Conservation (phyloP, 192 early-diverging fungal genomes). For the Coemansia reversa region DNA sequence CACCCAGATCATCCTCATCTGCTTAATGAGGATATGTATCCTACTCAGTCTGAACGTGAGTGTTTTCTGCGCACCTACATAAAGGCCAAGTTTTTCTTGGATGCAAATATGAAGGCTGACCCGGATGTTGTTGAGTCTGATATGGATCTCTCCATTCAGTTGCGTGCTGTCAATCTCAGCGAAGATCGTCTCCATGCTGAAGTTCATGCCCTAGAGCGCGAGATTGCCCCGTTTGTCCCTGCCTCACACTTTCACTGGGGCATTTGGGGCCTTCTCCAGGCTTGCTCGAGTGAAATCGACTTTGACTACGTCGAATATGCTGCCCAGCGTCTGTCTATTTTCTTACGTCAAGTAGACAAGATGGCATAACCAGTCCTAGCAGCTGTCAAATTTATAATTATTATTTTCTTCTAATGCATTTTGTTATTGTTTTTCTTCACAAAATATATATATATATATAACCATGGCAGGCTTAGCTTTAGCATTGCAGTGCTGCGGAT, state of each 20-base stretch:
- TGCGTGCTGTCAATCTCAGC: conserved; percentile 21
- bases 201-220: conserved; percentile 23
- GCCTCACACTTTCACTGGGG: conserved; percentile 73
- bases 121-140: conserved; percentile 25
- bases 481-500: too few species aligned
- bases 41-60: conserved; percentile 58
- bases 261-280: conserved; percentile 78
- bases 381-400: background rate
- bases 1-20: conserved; percentile 46
- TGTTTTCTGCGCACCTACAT: conserved; percentile 69
- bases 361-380: background rate
- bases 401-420: background rate
- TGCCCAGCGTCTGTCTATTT: conserved; percentile 55
- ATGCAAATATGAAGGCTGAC: conserved; percentile 39
- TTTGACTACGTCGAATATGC: conserved; percentile 76
- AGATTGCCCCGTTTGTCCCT: conserved; percentile 35
- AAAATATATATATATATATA: too few species aligned
- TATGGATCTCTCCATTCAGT: conserved; percentile 5
- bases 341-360: conserved; percentile 35
- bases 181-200: conserved; percentile 23
- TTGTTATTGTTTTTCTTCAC: too few species aligned
- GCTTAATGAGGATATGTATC: conserved; percentile 54
- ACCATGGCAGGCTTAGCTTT: too few species aligned
- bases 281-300: conserved; percentile 70
- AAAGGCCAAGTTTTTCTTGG: conserved; percentile 51